Evolutionary conservation across 257 asterid genomes (phyloP).

Genomic region (Forsythia suspensa): DNA sequence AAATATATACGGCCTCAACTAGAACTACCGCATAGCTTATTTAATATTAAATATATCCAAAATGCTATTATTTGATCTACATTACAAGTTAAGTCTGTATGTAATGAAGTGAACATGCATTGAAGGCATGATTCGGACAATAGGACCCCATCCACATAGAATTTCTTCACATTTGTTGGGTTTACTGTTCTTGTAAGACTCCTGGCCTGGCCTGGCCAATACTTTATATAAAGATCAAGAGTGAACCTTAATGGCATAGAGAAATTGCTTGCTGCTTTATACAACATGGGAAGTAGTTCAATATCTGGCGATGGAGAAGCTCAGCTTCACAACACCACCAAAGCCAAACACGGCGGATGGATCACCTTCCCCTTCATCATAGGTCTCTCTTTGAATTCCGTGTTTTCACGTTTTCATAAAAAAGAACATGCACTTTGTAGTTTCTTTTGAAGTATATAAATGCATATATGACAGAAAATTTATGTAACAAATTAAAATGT

Average conservation of each 20-base stretch:
- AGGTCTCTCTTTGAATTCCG: constrained; percentile 28
- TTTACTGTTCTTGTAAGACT: background rate
- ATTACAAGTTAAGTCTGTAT: background rate
- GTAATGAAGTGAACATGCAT: background rate
- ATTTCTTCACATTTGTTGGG: background rate
- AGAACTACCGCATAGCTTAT: no score
- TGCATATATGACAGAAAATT: background rate
- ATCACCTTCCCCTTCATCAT: constrained; percentile 43
- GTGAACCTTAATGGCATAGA: background rate
- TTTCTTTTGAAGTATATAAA: background rate
- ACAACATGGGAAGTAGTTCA: constrained; percentile 1
- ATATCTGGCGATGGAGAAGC: constrained; percentile 13
- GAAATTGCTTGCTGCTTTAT: background rate
- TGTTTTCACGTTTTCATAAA: no score
- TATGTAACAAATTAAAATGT: no score
- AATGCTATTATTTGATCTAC: background rate
- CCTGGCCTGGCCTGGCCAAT: background rate
- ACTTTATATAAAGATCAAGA: background rate
- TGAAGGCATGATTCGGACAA: background rate
- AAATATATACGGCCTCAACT: background rate
- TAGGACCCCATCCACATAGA: background rate
- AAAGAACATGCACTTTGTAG: no score
- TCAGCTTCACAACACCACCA: background rate
- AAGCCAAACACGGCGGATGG: constrained; percentile 40
- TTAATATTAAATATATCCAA: background rate